Conservation (phyloP, 2,329 filamentous ascomycete species). For the Claviceps fusiformis region DNA sequence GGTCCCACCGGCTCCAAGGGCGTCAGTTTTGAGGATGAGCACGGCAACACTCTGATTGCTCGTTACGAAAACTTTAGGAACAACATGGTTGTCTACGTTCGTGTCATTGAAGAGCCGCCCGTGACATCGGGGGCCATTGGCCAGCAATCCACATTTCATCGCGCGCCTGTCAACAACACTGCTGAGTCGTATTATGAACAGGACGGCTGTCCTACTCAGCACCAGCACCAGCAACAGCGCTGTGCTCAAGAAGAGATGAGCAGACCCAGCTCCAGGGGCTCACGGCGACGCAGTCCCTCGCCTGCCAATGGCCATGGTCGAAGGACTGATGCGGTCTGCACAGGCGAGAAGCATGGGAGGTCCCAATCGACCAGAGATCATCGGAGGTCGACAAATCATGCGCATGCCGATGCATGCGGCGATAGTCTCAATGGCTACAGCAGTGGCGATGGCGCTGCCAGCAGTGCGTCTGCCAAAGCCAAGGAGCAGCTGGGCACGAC, state of each 20-base stretch:
- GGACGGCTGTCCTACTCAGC: constrained; percentile 25
- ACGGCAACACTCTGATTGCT: constrained; percentile 83
- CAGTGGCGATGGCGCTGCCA: constrained; percentile 71
- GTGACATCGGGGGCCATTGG: constrained; percentile 33
- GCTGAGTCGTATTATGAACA: constrained; percentile 41
- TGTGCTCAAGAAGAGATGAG: constrained; percentile 47
- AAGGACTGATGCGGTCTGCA: constrained; percentile 61
- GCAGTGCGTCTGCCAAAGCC: constrained; percentile 56
- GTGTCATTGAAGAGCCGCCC: constrained; percentile 55
- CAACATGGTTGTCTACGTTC: constrained; percentile 87
- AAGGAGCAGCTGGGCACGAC: constrained; percentile 86
- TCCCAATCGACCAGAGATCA: constrained; percentile 59
- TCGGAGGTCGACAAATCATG: constrained; percentile 32
- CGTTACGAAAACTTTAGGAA: constrained; percentile 91
- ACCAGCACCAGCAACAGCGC: constrained; percentile 25
- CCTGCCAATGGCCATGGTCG: constrained; percentile 54
- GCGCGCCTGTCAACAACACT: constrained; percentile 29
- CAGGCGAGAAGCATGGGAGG: constrained; percentile 49
- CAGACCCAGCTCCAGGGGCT: constrained; percentile 55
- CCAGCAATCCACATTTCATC: constrained; percentile 31
- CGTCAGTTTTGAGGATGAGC: constrained; percentile 87
- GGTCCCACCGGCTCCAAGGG: constrained; percentile 56
- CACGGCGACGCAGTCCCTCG: constrained; percentile 67
- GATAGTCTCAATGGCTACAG: constrained; percentile 67
- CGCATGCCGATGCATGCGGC: constrained; percentile 44